These are phyloP conservation scores for Phaeosphaeriaceae sp. DNA, from an alignment of 2,329 filamentous ascomycete species.

Conservation along the genomic window DNA sequence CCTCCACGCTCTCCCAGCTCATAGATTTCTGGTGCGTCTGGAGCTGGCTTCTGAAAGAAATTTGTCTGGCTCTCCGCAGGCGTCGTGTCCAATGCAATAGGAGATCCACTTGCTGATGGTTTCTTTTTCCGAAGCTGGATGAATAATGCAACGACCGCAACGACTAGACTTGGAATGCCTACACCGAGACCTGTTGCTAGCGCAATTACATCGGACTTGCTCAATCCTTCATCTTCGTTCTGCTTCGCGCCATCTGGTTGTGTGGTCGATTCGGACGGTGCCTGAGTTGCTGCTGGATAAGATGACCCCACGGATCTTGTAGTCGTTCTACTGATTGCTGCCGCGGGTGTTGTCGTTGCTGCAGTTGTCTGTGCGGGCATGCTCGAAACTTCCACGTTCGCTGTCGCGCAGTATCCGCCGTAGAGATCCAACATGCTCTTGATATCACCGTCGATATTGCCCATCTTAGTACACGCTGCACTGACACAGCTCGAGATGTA, in stretches of 20 bases:
- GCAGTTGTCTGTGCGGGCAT: background rate
- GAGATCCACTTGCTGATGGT: background rate
- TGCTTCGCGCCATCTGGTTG: background rate
- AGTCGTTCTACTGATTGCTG: background rate
- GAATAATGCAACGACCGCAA: background rate
- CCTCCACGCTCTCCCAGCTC: background rate
- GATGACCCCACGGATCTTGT: background rate
- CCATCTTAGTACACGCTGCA: background rate
- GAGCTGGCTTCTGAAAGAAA: background rate
- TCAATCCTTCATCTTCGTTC: conserved; percentile 8
- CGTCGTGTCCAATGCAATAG: background rate
- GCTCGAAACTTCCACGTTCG: conserved; percentile 1
- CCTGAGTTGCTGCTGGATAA: background rate
- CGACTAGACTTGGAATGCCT: conserved; percentile 7
- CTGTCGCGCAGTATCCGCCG: conserved; percentile 9
- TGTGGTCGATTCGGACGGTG: background rate
- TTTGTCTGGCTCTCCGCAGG: background rate
- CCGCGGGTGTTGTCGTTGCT: background rate
- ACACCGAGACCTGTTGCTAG: conserved; percentile 7
- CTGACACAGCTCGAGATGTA: conserved; percentile 5
- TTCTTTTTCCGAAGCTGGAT: conserved; percentile 4
- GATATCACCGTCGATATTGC: conserved; percentile 3
- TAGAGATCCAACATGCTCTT: conserved; percentile 9
- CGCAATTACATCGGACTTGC: conserved; percentile 10
- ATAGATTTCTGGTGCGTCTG: background rate